Evolutionary conservation across 2,329 filamentous ascomycete species (phyloP), one percentile per base, ranked within the genome.

Genomic region (Beauveria australis): DNA sequence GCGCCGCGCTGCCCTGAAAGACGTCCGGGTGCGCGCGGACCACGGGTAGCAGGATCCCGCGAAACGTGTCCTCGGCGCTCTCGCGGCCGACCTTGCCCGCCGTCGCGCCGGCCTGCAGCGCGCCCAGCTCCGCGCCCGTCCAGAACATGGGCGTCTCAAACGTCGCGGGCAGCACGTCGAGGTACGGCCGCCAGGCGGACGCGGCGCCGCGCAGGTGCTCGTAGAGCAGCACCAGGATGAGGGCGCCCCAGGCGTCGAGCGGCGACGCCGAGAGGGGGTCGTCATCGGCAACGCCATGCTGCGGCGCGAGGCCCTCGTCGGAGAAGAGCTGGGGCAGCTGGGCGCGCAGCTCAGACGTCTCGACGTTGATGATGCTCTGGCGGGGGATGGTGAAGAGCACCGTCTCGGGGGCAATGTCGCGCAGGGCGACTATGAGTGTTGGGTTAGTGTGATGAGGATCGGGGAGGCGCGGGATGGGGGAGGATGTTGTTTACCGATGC

Each of bases 61-160:
- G 78, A 68, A 96, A 92, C 71, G 85, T 85, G 47, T 81, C 74
- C 62, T 95, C 87, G 2, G 91, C 91, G 59, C 83, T 79, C 5
- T 82, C 77, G 65, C 85, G 89, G 53, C 91, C 92, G 64, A 96
- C 88, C 71, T 92, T 93, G 63, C 81, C 75, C 3, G 86, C 72
- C n/a, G 94, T 83, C 1, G 89, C 83, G 69, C 89, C 92, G 19
- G 87, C 89, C 74, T 93, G 87, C 9, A 96, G 81, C 67, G 88
- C 80, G 0, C 77, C 74, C 3, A 96, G 78, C 71, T 96, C 91
- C 1, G 78, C 75, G 0, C 81, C 76, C 2, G 82, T 78, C 92
- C 92, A 97, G 75, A 92, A 96, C 89, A 97, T 96, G 65, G 93
- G 81, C 2, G 91, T 95, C 71, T 94, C 84, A 69, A 96, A 96